Evolutionary conservation across 345 rosid species (phyloP).

Genomic region (Mallotus nudiflorus): DNA sequence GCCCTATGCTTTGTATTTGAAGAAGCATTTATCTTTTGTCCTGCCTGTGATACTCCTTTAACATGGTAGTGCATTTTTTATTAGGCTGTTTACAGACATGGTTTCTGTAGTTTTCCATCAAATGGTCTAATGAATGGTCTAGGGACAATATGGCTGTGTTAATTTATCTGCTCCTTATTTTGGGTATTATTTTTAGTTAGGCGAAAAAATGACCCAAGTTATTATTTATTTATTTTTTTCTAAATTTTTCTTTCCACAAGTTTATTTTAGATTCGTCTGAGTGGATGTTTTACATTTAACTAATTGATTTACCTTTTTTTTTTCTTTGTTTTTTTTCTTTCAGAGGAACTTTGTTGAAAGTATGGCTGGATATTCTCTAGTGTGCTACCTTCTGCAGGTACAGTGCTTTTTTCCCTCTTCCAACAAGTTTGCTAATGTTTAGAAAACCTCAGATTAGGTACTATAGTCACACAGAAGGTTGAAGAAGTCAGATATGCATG

Average conservation of each 20-base stretch:
- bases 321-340: conserved; percentile 1
- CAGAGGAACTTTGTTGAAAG: conserved; percentile 99
- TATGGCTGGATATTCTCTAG: conserved; percentile 99
- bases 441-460: not conserved
- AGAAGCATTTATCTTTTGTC: not conserved
- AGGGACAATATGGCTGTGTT: not conserved
- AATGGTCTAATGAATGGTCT: not conserved
- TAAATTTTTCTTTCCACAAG: not conserved
- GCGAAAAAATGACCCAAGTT: not conserved
- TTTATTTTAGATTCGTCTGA: not conserved
- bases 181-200: not conserved
- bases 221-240: not conserved
- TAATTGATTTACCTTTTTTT: conserved; percentile 23
- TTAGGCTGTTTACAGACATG: not conserved
- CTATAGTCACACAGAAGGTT: not conserved
- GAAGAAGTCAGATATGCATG: not conserved
- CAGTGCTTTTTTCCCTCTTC: not conserved
- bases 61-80: not conserved
- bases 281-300: not conserved
- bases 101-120: not conserved
- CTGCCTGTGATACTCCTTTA: too few species aligned
- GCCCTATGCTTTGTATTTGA: not conserved
- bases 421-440: not conserved
- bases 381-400: conserved; percentile 98
- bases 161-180: not conserved